Evolutionary conservation across 345 rosid genomes (phyloP).

Genomic region (Luvunga scandens): DNA sequence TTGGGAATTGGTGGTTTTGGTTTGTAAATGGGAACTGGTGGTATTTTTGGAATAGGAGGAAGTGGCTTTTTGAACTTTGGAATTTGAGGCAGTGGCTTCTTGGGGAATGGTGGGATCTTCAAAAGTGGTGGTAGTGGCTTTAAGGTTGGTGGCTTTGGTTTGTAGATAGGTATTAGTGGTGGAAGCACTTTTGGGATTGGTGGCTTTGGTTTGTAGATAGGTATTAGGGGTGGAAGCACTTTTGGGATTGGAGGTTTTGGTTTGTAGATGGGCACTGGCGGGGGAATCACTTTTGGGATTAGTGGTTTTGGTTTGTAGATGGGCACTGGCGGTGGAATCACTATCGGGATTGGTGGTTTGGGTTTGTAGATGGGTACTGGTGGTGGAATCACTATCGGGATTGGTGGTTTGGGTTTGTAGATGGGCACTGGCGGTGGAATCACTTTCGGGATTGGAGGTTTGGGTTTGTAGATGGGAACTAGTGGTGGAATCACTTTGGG

Average conservation of each 20-base stretch:
- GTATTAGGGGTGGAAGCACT: conserved; percentile 4
- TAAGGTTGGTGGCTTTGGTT: conserved; percentile 11
- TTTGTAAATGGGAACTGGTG: conserved; percentile 26
- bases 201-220: conserved; percentile 22
- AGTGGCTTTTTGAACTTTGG: no score
- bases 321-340: conserved; percentile 36
- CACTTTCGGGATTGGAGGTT: background rate
- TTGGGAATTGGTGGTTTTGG: conserved; percentile 13
- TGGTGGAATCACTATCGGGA: conserved; percentile 37
- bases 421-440: conserved; percentile 19
- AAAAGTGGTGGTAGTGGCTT: conserved; percentile 13
- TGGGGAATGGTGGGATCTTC: no score
- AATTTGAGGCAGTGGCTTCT: no score
- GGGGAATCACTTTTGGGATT: conserved; percentile 21
- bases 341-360: background rate
- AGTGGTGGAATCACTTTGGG: conserved; percentile 21
- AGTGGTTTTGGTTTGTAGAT: conserved; percentile 28
- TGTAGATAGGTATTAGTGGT: conserved; percentile 7
- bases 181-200: conserved; percentile 12
- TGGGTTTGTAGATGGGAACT: conserved; percentile 4
- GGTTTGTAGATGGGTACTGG: conserved; percentile 32
- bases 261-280: conserved; percentile 28
- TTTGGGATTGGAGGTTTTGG: conserved; percentile 14
- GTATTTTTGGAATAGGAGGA: no score
- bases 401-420: background rate